Base-by-base conservation (phyloP, 129 eudicot genomes). In the Glebionis coronaria region DNA sequence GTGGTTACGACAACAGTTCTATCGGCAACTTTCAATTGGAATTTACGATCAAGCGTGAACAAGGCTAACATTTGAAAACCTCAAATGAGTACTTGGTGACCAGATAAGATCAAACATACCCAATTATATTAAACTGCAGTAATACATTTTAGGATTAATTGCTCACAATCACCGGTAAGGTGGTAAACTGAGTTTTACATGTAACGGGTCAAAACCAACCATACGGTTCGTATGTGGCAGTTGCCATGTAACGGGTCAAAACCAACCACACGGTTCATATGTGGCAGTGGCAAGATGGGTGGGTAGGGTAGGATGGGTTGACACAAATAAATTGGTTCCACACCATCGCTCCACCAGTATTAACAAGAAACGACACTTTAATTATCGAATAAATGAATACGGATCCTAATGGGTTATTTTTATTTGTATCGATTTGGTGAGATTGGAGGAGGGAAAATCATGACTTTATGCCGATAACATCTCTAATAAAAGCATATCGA, bases 11-110 rank as follows among this genome's bases (percentile, higher is more conserved):
- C 85, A 46, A 81, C 88, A 68, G 76, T 79, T 74, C 97, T 85
- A 73, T 91, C 91, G 6, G 76, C 88, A 45, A 91, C 96, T 75
- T 91, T 81, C 40, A 87, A 96, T 94, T 91, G 79, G 56, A 67
- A 58, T 56, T 58, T 25, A 62, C 69, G 18, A 53, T 16, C 61
- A 57, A 54, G 52, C 5, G 47, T 16, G n/a, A 53, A 58, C 57
- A 42, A 44, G 16, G 16, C 9, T 56, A 67, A 54, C 21, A 61
- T 42, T 35, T 72, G 8, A 51, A 61, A 35, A 3, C 16, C 4
- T 60, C 12, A 29, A 70, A 16, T 27, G 47, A 49, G 35, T n/a
- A n/a, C n/a, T n/a, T n/a, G n/a, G n/a, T n/a, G n/a, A n/a, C n/a
- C n/a, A n/a, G n/a, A n/a, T n/a, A n/a, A n/a, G n/a, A n/a, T n/a